These are phyloP conservation scores for Selenicereus undatus DNA, from an alignment of 148 eudicot genomes.

Conservation along the genomic window DNA sequence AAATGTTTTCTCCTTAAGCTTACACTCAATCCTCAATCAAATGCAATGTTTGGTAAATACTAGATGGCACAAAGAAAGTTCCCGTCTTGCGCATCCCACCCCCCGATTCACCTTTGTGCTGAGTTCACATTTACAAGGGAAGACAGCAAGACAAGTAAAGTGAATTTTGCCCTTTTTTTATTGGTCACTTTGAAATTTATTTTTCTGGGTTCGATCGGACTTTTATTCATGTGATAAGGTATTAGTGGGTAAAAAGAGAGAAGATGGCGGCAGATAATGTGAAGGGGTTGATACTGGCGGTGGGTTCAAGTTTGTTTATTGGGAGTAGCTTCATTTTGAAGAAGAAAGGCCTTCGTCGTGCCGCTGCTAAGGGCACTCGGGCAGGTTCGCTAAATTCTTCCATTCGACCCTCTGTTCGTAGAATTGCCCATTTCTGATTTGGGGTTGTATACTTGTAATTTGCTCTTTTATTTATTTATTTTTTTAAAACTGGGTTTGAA, in stretches of 20 bases:
- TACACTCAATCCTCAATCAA: not conserved
- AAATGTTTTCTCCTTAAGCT: not conserved
- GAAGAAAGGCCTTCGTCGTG: slow-evolving; percentile 83
- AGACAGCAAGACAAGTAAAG: not conserved
- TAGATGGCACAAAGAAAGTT: not conserved
- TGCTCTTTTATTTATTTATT: not conserved
- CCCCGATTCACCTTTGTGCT: not conserved
- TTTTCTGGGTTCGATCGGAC: not conserved
- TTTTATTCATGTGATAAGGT: not conserved
- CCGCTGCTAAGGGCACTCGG: slow-evolving; percentile 68
- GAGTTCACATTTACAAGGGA: not conserved
- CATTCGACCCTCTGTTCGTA: not conserved
- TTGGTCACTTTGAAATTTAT: not conserved
- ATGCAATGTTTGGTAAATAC: not conserved
- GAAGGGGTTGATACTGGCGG: slow-evolving; percentile 65
- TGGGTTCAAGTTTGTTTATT: slow-evolving; percentile 70
- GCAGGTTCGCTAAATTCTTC: slow-evolving; percentile 46
- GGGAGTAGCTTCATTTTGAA: slow-evolving; percentile 80
- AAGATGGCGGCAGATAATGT: slow-evolving; percentile 46
- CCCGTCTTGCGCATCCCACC: not conserved
- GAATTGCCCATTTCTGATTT: not conserved
- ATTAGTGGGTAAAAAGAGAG: not conserved
- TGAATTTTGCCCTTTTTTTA: not conserved
- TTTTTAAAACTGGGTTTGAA: not conserved
- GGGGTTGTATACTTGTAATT: not conserved